Conservation (phyloP, 805 yeast genomes). For the Yamadazyma tumulicola region DNA sequence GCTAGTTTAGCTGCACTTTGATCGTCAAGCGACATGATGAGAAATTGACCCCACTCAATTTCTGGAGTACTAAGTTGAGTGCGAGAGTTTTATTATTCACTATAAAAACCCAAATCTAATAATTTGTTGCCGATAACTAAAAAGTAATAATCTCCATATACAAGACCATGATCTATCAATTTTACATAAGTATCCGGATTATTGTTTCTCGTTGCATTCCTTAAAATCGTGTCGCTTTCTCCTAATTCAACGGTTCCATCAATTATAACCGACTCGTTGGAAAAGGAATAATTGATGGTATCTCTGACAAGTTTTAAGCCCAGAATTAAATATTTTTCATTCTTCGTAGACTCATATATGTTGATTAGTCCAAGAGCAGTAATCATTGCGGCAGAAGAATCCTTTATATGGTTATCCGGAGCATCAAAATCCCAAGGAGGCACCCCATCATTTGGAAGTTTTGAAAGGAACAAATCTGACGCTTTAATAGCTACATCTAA, state of each 20-base stretch:
- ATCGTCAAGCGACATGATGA: too few relatives aligned
- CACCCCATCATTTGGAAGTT: constrained; percentile 22
- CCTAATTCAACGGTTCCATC: constrained; percentile 12
- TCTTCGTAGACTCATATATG: constrained; percentile 16
- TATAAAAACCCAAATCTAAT: constrained; percentile 19
- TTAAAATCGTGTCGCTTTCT: constrained; percentile 20
- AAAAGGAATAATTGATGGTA: constrained; percentile 12
- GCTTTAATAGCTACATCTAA: constrained; percentile 20
- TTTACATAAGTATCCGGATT: constrained; percentile 16
- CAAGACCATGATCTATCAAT: constrained; percentile 21
- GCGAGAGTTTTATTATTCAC: too few relatives aligned
- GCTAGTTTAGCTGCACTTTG: constrained; percentile 6
- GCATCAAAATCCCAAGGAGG: constrained; percentile 26
- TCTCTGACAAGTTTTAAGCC: constrained; percentile 16
- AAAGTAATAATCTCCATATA: constrained; percentile 29
- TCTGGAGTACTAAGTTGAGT: too few relatives aligned
- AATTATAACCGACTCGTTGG: constrained; percentile 3
- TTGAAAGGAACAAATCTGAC: constrained; percentile 19
- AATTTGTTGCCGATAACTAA: constrained; percentile 23
- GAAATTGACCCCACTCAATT: too few relatives aligned
- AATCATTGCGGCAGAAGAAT: constrained; percentile 25
- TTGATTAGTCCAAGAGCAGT: constrained; percentile 23
- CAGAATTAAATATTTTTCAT: constrained; percentile 12
- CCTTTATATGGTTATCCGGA: constrained; percentile 19
- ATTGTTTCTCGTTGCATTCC: constrained; percentile 20